Evolutionary conservation across 306 rosid genomes (phyloP).

Genomic region (Cucurbita pepo): DNA sequence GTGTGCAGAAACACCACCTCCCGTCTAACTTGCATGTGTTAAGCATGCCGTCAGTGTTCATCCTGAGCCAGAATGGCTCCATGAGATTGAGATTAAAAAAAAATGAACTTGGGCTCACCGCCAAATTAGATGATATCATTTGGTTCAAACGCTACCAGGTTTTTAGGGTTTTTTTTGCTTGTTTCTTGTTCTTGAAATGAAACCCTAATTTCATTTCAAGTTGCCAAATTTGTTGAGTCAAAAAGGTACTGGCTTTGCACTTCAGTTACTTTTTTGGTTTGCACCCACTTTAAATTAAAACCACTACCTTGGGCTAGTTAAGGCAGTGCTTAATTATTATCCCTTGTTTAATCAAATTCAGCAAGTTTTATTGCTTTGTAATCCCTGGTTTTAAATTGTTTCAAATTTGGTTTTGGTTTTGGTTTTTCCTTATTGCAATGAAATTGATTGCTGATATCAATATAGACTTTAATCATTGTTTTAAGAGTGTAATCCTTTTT

Average conservation of each 20-base stretch:
- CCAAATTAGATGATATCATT: conserved; percentile 16
- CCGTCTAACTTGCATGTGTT: too few relatives aligned
- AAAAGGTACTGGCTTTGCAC: neutral
- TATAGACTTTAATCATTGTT: neutral
- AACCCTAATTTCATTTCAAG: neutral
- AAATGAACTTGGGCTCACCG: neutral
- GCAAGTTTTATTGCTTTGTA: neutral
- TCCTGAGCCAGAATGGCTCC: too few relatives aligned
- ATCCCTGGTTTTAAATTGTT: neutral
- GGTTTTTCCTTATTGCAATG: neutral
- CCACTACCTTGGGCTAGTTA: neutral
- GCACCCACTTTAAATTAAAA: neutral
- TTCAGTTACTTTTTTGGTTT: neutral
- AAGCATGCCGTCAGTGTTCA: too few relatives aligned
- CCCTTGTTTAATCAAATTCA: neutral
- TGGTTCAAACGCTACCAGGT: conserved; percentile 11
- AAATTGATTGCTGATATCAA: neutral
- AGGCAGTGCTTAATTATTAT: neutral
- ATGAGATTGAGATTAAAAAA: too few relatives aligned
- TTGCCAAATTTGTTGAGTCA: neutral
- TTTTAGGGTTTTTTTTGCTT: neutral
- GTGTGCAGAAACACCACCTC: too few relatives aligned
- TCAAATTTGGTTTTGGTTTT: too few relatives aligned
- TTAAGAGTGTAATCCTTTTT: too few relatives aligned
- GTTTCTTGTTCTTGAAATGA: neutral